Evolutionary conservation across 2,329 filamentous ascomycete species (phyloP).

Genomic region (Aspergillus sp.): DNA sequence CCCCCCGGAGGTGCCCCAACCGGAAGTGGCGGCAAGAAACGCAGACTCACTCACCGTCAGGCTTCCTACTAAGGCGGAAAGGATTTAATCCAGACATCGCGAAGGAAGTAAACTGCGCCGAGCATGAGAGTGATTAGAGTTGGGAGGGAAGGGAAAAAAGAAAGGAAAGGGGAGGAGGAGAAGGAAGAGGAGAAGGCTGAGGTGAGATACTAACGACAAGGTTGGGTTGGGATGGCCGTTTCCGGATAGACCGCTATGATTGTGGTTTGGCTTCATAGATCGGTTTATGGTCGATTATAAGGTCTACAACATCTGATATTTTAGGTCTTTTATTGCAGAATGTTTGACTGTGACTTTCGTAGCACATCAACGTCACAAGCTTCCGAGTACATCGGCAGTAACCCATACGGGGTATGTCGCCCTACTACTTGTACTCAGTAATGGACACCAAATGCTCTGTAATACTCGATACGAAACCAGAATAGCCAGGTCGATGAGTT

Average conservation of each 20-base stretch:
- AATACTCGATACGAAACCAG: no score
- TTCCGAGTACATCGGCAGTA: no score
- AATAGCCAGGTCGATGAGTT: no score
- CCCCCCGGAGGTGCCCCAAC: neutral
- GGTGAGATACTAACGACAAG: neutral
- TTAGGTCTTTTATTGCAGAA: no score
- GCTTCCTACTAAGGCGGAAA: conserved; percentile 41
- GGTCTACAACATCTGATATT: neutral
- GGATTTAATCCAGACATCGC: conserved; percentile 46
- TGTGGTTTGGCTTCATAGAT: neutral
- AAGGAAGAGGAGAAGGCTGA: conserved; percentile 2
- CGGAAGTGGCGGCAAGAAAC: neutral
- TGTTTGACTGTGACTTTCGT: no score
- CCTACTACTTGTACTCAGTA: no score
- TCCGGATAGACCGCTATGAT: neutral
- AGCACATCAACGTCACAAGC: no score
- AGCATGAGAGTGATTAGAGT: conserved; percentile 22
- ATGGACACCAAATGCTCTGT: no score
- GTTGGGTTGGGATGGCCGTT: neutral
- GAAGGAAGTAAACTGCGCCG: conserved; percentile 18
- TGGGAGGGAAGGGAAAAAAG: conserved; percentile 12
- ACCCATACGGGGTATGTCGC: no score
- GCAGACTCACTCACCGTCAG: conserved; percentile 23
- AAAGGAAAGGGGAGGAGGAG: conserved; percentile 3
- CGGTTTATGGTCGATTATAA: neutral